Conservation (phyloP, 495 filamentous ascomycete species). For the Tuber magnatum region DNA sequence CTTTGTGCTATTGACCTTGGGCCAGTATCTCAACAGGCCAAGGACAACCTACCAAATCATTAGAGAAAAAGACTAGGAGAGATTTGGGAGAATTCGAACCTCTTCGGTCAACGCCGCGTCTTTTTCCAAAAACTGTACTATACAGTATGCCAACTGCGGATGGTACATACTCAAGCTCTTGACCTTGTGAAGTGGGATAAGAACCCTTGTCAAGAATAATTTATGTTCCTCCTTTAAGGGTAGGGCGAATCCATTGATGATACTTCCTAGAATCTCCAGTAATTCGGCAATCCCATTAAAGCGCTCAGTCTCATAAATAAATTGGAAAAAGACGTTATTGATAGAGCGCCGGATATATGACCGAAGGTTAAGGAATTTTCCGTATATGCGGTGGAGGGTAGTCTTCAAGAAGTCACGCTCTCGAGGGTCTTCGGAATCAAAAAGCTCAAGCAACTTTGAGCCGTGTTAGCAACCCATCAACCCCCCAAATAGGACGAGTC, state of each 20-base stretch:
- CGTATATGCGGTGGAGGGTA: slow-evolving; percentile 94
- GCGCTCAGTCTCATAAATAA: slow-evolving; percentile 95
- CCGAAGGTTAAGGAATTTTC: slow-evolving; percentile 95
- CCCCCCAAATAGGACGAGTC: not conserved
- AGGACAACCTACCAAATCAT: slow-evolving; percentile 65
- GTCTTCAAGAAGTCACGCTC: slow-evolving; percentile 98
- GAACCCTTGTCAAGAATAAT: slow-evolving; percentile 85
- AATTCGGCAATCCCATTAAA: slow-evolving; percentile 98
- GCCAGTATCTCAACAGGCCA: slow-evolving; percentile 93
- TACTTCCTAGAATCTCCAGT: slow-evolving; percentile 92
- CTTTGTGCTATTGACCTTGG: slow-evolving; percentile 98
- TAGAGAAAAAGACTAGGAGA: not conserved
- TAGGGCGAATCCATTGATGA: slow-evolving; percentile 97
- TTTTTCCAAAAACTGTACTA: slow-evolving; percentile 98
- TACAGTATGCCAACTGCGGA: slow-evolving; percentile 96
- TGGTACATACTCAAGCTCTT: slow-evolving; percentile 99
- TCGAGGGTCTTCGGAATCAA: slow-evolving; percentile 95
- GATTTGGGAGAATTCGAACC: slow-evolving; percentile 45
- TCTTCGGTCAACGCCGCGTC: slow-evolving; percentile 96
- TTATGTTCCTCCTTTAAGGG: slow-evolving; percentile 99
- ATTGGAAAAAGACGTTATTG: slow-evolving; percentile 99
- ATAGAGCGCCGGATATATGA: slow-evolving; percentile 97
- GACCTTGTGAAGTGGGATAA: slow-evolving; percentile 93
- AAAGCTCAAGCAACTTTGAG: slow-evolving; percentile 77
- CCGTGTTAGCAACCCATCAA: slow-evolving; percentile 24